Evolutionary conservation across 257 asterid species (phyloP).

Genomic region (Forsythia viridissima): DNA sequence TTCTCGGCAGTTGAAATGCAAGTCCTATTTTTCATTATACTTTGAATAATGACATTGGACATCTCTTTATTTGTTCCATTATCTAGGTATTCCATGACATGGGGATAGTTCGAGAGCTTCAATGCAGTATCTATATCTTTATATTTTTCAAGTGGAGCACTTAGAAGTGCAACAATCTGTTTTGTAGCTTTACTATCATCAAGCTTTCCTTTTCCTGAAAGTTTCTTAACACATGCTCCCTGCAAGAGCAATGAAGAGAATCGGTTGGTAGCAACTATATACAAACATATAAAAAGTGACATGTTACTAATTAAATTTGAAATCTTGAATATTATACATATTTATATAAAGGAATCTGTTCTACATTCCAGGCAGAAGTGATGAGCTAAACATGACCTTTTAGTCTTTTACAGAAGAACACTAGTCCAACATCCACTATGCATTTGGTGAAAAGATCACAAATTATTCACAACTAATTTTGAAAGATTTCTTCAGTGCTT

Average conservation of each 20-base stretch:
- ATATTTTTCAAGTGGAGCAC: slow-evolving; percentile 96
- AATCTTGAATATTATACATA: neutral
- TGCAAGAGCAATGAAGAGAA: slow-evolving; percentile 35
- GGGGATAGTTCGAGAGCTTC: slow-evolving; percentile 90
- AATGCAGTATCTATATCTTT: slow-evolving; percentile 92
- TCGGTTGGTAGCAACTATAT: slow-evolving; percentile 12
- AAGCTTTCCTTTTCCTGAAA: slow-evolving; percentile 84
- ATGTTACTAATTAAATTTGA: neutral
- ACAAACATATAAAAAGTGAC: slow-evolving; percentile 5
- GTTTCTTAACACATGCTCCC: slow-evolving; percentile 90
- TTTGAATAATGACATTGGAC: slow-evolving; percentile 89
- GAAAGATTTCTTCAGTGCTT: slow-evolving; percentile 9
- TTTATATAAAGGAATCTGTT: neutral
- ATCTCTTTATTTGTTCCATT: slow-evolving; percentile 84
- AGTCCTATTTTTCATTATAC: slow-evolving; percentile 74
- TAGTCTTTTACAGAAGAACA: neutral
- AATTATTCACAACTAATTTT: neutral
- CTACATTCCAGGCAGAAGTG: neutral
- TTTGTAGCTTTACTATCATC: slow-evolving; percentile 84
- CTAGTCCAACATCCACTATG: neutral
- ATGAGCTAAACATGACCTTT: neutral
- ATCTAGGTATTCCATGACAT: slow-evolving; percentile 80
- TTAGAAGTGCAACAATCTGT: slow-evolving; percentile 88
- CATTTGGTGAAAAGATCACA: slow-evolving; percentile 1
- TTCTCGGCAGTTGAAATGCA: slow-evolving; percentile 84